Evolutionary conservation across 2,329 filamentous ascomycete species (phyloP), one percentile per base, ranked within the genome.

Genomic region (Aspergillus sp.): DNA sequence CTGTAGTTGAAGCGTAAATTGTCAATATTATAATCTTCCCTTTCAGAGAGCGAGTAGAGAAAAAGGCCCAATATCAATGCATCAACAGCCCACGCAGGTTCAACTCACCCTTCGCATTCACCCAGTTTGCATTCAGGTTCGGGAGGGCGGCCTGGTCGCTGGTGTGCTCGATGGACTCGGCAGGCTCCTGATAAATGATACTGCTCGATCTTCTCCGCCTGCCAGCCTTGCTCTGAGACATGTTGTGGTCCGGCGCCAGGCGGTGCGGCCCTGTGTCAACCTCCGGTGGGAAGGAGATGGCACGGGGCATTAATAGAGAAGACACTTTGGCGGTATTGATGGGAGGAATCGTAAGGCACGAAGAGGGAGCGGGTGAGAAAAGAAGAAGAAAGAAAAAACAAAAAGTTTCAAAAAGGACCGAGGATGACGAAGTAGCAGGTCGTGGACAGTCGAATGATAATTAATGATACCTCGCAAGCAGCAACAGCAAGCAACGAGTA

Each of bases 121-220:
- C 96, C 95, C 95, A 99, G 81, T 97, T 92, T 70, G 95, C 93
- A 80, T 99, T 99, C 74, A 97, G 82, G 75, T 99, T 99, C 56
- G 95, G 95, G 71, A 97, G 84, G 43, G 92, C 91, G 60, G 93
- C 91, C 84, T 98, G 95, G 79, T 99, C 95, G 76, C 91, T 97
- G 80, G 96, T 92, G 81, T 97, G 95, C 84, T 99, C 95, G 75
- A 97, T 88, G 60, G 94, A 96, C 84, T 99, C 95, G 64, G 90
- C 89, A 59, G 95, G 95, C 80, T 99, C 95, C 76, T 96, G 93
- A 80, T 98, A 98, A 81, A 99, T 93, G 81, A 99, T 89, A 82
- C 94, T 98, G 83, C 94, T 97, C 80, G 95, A 98, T 81, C 95
- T 89, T 84, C 95, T 90, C 85, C 94, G 88, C 79, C 94, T 87